Conservation (phyloP, 805 yeast genomes). For the Lachancea thermotolerans region DNA sequence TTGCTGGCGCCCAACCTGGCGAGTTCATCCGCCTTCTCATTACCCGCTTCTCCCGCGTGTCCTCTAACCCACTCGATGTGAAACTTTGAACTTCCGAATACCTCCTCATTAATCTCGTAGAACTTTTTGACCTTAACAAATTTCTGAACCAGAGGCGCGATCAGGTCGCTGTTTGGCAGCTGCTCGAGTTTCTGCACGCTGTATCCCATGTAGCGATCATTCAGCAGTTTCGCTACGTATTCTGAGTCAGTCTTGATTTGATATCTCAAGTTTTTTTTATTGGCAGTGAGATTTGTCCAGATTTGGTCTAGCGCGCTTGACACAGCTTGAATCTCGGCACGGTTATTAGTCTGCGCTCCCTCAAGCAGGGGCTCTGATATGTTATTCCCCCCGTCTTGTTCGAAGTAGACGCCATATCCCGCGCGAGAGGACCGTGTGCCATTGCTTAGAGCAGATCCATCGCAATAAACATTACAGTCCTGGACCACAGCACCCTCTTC, state of each 20-base stretch:
- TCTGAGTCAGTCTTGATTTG: slow-evolving; percentile 63
- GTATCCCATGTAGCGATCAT: slow-evolving; percentile 47
- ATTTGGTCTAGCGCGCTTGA: slow-evolving; percentile 45
- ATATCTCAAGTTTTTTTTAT: slow-evolving; percentile 24
- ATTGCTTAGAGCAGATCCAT: slow-evolving; percentile 68
- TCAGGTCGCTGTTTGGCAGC: slow-evolving; percentile 27
- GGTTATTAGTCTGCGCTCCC: slow-evolving; percentile 59
- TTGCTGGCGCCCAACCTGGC: slow-evolving; percentile 59
- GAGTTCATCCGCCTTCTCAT: slow-evolving; percentile 66
- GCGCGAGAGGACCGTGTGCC: slow-evolving; percentile 36
- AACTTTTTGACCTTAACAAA: slow-evolving; percentile 36
- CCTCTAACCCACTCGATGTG: slow-evolving; percentile 60
- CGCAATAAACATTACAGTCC: slow-evolving; percentile 48
- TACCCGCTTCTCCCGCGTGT: slow-evolving; percentile 64
- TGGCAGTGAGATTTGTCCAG: slow-evolving; percentile 21
- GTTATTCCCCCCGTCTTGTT: slow-evolving; percentile 47
- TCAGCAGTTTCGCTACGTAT: slow-evolving; percentile 52
- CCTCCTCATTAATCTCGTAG: slow-evolving; percentile 26
- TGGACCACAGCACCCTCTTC: slow-evolving; percentile 2
- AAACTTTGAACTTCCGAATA: slow-evolving; percentile 35
- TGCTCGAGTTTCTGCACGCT: slow-evolving; percentile 40
- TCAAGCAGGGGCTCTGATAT: slow-evolving; percentile 45
- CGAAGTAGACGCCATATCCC: slow-evolving; percentile 77
- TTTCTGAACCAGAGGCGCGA: slow-evolving; percentile 35
- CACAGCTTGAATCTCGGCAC: slow-evolving; percentile 74